Base-by-base conservation (phyloP, 2,329 filamentous ascomycete genomes). In the Didymella exigua region DNA sequence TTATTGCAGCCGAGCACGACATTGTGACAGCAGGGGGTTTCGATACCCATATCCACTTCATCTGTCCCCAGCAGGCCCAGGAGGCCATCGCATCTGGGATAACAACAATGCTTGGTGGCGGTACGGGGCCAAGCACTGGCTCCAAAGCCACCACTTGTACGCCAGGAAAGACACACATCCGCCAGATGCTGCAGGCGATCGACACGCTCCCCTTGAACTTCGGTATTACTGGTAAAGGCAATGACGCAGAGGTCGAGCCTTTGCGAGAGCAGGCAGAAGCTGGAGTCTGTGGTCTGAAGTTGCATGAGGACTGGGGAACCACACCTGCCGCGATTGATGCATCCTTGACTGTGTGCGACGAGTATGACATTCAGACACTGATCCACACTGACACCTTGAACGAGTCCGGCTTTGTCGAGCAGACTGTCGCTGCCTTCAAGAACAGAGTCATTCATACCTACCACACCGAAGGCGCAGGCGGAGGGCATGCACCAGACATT, bases 321-420 rank as follows among this genome's bases (percentile, higher is more conserved):
- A 97, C 93, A 1, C 93, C 93, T 0, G 89, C 91, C 1, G 92
- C 91, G 19, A 98, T 98, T 69, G 93, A 98, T 74, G 83, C 89
- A 2, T 97, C 93, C 69, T 82, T 75, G 37, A 70, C 78, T 1
- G 89, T 97, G 37, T 97, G 93, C 73, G 93, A 98, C 67, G 89
- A 96, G 71, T 85, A 91, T 50, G 93, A 98, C 69, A 86, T 98
- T 23, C 93, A 98, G 75, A 96, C 90, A 62, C 85, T 96, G 61
- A 96, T 98, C 66, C 93, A 97, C 74, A 97, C 93, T 0, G 93
- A 98, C 75, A 97, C 93, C 0, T 84, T 98, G 58, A 98, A 98
- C 75, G 93, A 98, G 76, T 93, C 90, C 16, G 93, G 93, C n/a
- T 98, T 96, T 69, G 93, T 98, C 45, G 93, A 97, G 73, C 89